Evolutionary conservation across 495 filamentous ascomycete genomes (phyloP), one percentile per base, ranked within the genome.

Genomic region (Penicillium odoratum): DNA sequence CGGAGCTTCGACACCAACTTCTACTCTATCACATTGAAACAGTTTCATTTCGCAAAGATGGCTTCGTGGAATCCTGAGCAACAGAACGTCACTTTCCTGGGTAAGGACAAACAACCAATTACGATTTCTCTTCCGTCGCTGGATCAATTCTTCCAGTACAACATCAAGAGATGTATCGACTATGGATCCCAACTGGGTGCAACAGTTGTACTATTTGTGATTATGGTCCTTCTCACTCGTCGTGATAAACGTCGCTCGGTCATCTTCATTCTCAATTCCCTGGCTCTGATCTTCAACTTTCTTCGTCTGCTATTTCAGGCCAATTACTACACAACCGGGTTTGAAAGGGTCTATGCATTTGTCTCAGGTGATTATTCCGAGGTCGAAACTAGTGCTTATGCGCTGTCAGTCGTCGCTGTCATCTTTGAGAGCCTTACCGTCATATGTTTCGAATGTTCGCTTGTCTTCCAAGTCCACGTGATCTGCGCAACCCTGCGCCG

Each of bases 151-250:
- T 69, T 80, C 60, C 59, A 63, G 54, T 82, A 84, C 67, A 76
- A 77, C 60, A 64, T 83, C 47, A 74, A 78, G 16, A 70, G 80
- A 44, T 76, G 78, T 69, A 86, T 92, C 83, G 88, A 85, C 69
- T 92, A 86, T 64, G 86, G 82, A 45, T 67, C 76, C 30, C 89
- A 95, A 67, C 77, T 92, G 51, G 92, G 92, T 31, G 88, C 89
- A n/a, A 84, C 82, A 30, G 58, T 88, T 57, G 65, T 88, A 25
- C 84, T 93, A 55, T 73, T 92, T 21, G 59, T 89, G 42, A 75
- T 90, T 21, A 72, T 93, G 0, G 69, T 87, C 15, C 73, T 90
- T 15, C 67, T 91, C 60, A 89, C 87, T 21, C 79, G 74, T 49
- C 68, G 72, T 13, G 81, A 86, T 51, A 90, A 89, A 68, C 84